These are phyloP conservation scores for Acmispon strigosus DNA, from an alignment of 306 rosid species.

Conservation along the genomic window DNA sequence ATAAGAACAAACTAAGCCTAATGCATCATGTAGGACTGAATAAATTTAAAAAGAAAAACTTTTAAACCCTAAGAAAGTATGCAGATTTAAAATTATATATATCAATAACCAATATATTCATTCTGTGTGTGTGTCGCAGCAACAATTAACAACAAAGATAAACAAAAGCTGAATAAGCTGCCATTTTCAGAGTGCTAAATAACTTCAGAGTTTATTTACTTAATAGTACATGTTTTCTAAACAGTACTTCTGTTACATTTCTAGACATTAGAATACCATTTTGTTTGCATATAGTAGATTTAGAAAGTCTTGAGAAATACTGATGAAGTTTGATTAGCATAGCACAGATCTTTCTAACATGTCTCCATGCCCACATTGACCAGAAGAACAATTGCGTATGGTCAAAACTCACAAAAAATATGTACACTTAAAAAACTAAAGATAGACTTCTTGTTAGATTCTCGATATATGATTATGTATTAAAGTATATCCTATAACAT, in stretches of 20 bases:
- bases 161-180: background rate
- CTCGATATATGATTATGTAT: background rate
- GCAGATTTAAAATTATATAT: background rate
- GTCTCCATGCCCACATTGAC: background rate
- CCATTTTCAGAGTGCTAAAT: background rate
- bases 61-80: background rate
- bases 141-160: background rate
- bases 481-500: background rate
- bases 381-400: background rate
- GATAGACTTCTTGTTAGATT: background rate
- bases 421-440: background rate
- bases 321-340: background rate
- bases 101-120: background rate
- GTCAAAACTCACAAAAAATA: background rate
- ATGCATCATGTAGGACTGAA: background rate
- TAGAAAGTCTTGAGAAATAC: background rate
- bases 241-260: background rate
- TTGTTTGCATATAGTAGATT: background rate
- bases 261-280: background rate
- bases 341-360: background rate
- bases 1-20: background rate
- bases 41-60: background rate
- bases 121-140: background rate
- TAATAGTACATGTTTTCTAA: background rate
- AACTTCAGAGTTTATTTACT: background rate